Percentiles rank a stretch among this genome's conserved stretches.
Conservation (phyloP, 345 rosid genomes). For the Populus simonii region DNA sequence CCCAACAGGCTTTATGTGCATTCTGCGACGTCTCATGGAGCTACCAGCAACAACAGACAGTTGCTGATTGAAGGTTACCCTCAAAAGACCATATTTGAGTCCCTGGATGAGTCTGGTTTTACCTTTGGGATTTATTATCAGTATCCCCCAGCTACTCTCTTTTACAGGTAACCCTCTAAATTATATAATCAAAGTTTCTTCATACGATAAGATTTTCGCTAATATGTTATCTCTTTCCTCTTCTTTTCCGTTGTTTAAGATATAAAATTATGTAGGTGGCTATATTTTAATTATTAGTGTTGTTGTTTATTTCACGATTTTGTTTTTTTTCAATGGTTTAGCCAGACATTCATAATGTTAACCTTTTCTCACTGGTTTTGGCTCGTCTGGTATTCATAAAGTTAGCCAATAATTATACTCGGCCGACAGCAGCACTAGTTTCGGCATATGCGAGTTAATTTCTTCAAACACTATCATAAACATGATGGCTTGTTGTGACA, state of each 20-base stretch:
- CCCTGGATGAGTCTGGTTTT: constrained; percentile 50
- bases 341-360: no score
- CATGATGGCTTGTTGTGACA: no score
- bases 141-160: constrained; percentile 48
- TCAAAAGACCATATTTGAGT: constrained; percentile 62
- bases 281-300: no score
- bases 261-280: not conserved
- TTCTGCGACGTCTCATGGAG: constrained; percentile 63
- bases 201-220: no score
- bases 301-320: not conserved
- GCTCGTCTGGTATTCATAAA: no score
- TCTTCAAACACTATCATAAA: no score
- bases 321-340: no score
- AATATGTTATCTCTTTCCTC: not conserved
- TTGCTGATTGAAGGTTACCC: constrained; percentile 51
- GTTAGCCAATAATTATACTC: no score
- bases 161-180: constrained; percentile 41
- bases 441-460: no score
- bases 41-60: constrained; percentile 41
- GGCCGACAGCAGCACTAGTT: no score
- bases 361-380: no score
- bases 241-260: not conserved
- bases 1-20: constrained; percentile 55
- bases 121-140: constrained; percentile 58
- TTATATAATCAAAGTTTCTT: not conserved